Evolutionary conservation across 202 grass and related monocot genomes (phyloP).

Genomic region (Zoysia matrella): DNA sequence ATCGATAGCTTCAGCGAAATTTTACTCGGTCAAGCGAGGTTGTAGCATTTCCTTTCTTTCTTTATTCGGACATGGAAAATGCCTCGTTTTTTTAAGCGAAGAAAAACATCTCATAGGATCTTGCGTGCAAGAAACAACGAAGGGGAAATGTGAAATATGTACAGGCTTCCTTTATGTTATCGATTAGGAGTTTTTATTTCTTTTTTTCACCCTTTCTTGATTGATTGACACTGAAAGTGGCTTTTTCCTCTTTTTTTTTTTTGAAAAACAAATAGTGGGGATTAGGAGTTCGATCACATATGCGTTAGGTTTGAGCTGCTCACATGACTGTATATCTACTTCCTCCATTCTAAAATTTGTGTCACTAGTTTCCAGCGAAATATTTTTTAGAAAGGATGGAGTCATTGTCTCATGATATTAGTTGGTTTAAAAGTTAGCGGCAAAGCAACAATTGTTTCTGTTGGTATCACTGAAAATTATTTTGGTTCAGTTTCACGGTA

Average conservation of each 20-base stretch:
- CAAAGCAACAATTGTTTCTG: not conserved
- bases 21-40: conserved; percentile 31
- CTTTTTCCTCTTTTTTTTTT: not conserved
- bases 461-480: not conserved
- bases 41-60: conserved; percentile 9
- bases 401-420: not conserved
- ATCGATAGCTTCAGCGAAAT: conserved; percentile 30
- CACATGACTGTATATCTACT: not conserved
- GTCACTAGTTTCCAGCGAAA: no score
- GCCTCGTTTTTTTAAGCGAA: not conserved
- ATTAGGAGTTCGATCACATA: not conserved
- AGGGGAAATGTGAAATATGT: conserved; percentile 1
- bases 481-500: not conserved
- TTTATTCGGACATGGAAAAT: conserved; percentile 9
- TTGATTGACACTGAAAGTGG: not conserved
- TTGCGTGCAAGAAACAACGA: conserved; percentile 31
- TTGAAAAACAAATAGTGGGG: not conserved
- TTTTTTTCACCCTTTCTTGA: not conserved
- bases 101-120: not conserved
- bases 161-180: not conserved
- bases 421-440: not conserved
- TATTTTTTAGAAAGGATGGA: no score
- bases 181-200: not conserved
- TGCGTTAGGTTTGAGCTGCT: not conserved
- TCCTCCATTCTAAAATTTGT: no score